Conservation (phyloP, 148 eudicot genomes). For the Cornus kousa region DNA sequence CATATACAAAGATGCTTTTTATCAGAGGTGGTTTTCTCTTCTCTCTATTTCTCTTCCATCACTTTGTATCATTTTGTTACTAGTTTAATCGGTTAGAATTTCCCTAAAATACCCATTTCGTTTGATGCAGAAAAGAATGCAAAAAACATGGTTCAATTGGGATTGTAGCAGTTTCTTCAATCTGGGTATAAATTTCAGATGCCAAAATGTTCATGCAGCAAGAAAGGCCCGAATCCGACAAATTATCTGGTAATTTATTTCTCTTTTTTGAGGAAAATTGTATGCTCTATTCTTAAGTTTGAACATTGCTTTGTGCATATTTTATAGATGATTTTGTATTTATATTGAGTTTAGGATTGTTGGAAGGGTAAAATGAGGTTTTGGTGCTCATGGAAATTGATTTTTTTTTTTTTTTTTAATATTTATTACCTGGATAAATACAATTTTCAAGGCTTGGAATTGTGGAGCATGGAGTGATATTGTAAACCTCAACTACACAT, state of each 20-base stretch:
- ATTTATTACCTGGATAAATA: neutral
- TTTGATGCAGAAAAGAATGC: neutral
- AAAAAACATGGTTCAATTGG: neutral
- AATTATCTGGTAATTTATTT: slow-evolving; percentile 10
- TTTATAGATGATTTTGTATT: neutral
- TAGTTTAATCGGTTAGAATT: neutral
- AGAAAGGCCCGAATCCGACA: slow-evolving; percentile 12
- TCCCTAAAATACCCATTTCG: neutral
- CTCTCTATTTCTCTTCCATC: neutral
- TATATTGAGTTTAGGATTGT: neutral
- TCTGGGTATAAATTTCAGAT: slow-evolving; percentile 1
- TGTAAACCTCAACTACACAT: neutral
- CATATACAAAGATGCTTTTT: neutral
- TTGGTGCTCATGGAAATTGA: neutral
- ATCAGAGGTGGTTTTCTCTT: neutral
- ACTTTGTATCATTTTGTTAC: neutral
- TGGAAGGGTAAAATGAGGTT: neutral
- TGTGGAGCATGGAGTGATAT: neutral
- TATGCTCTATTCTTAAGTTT: neutral
- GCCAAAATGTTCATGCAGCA: slow-evolving; percentile 21
- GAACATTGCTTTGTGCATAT: neutral
- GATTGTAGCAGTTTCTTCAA: neutral
- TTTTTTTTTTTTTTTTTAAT: neutral
- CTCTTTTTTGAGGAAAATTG: neutral
- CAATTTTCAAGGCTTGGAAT: neutral